These are phyloP conservation scores for Mytilinidion resinicola DNA, from an alignment of 495 filamentous ascomycete species.

Conservation along the genomic window DNA sequence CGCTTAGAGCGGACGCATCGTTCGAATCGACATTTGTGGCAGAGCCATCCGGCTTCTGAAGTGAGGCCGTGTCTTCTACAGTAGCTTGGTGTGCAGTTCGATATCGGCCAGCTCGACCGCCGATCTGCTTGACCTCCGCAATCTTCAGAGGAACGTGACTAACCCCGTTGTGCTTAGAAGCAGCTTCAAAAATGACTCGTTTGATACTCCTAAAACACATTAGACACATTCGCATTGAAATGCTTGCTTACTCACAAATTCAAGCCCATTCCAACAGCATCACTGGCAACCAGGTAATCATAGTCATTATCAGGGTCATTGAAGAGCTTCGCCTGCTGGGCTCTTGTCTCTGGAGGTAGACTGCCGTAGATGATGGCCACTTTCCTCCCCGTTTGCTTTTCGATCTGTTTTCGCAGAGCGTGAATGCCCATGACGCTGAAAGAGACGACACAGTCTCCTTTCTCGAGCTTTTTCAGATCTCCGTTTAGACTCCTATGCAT, in stretches of 20 bases:
- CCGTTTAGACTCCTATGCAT: constrained; percentile 56
- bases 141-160: constrained; percentile 49
- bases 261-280: constrained; percentile 96
- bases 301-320: constrained; percentile 94
- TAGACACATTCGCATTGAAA: no score
- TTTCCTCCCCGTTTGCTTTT: constrained; percentile 63
- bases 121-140: constrained; percentile 92
- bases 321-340: constrained; percentile 83
- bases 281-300: constrained; percentile 87
- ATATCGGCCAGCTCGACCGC: constrained; percentile 85
- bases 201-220: constrained; percentile 61
- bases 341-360: constrained; percentile 86
- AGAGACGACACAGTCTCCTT: constrained; percentile 83
- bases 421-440: constrained; percentile 83
- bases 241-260: constrained; percentile 58
- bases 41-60: no score
- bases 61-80: constrained; percentile 9
- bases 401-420: constrained; percentile 69
- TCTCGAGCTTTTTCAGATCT: constrained; percentile 59
- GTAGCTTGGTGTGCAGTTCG: constrained; percentile 56
- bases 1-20: no score
- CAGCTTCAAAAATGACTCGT: constrained; percentile 79
- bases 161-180: constrained; percentile 57
- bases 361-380: constrained; percentile 92
- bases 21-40: no score